Base-by-base conservation (phyloP, 495 filamentous ascomycete species). In the Neurospora hispaniola region DNA sequence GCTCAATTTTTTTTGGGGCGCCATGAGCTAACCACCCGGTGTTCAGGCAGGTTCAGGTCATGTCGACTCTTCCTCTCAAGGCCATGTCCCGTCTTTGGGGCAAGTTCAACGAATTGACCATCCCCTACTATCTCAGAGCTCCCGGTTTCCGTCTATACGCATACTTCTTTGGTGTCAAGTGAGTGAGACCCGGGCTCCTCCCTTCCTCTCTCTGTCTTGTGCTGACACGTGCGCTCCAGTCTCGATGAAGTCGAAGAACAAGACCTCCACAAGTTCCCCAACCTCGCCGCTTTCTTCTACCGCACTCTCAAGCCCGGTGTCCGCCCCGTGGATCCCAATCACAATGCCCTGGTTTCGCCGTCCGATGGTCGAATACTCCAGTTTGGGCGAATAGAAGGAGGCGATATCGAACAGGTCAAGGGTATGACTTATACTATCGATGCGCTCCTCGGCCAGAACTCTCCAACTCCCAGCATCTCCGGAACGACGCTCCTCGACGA, bases 361-460 rank as follows among this genome's bases (percentile, higher is more conserved):
- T 88, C 96, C 16, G 96, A 99, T 81, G 96, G 96, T 10, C 89
- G 90, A 69, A 86, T 99, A 39, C 85, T 99, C 18, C 96, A 98
- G 78, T 98, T 93, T 76, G 96, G 96, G 4, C 90, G 88, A 75
- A 97, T 99, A 72, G 91, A 96, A 75, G 88, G 92, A 69, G 95
- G 94, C 40, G 92, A 97, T 76, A 94, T 99, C n/a, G 96, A 98
- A 81, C 96, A 98, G 80, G 95, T 98, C 46, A 99, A 99, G 81
- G 96, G 96, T 66, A 95, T 98, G 87, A 98, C 94, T 4, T 99
- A 99, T 81, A 96, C 92, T 73, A 86, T 99, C 68, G 96, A 98
- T 79, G 94, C 95, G 1, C 86, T 99, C 1, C 84, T 99, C 5
- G 96, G 96, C 43, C 88, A 89, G 69, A 87, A 83, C 71, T 82